phyloP scores from a whole-genome alignment of 805 yeast genomes.

The Candida insectorum region DNA sequence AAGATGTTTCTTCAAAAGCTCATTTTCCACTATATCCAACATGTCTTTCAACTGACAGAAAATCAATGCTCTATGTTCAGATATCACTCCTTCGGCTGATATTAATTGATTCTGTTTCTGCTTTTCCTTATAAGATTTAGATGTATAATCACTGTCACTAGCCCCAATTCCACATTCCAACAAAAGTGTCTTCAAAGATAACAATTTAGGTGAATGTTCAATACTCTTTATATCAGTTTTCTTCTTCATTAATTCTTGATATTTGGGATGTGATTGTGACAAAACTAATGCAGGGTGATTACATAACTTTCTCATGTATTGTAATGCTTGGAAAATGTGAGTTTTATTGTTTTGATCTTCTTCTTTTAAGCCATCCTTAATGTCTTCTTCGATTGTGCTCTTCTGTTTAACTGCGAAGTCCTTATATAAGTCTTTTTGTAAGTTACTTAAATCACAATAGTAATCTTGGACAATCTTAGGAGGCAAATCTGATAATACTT shows the following conservation, averaged over 20 bases:
- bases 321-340: conserved; percentile 95
- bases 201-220: conserved; percentile 84
- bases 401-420: conserved; percentile 89
- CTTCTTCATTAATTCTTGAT: conserved; percentile 58
- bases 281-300: conserved; percentile 93
- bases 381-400: conserved; percentile 61
- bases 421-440: conserved; percentile 82
- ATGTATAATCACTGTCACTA: conserved; percentile 31
- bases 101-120: conserved; percentile 35
- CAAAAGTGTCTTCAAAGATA: conserved; percentile 75
- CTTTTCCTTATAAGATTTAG: conserved; percentile 21
- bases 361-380: conserved; percentile 31
- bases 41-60: conserved; percentile 97
- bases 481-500: conserved; percentile 91
- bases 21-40: conserved; percentile 95
- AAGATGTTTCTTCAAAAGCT: conserved; percentile 74
- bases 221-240: conserved; percentile 65
- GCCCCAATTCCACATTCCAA: conserved; percentile 90
- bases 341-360: conserved; percentile 56
- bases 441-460: conserved; percentile 90
- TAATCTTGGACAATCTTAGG: conserved; percentile 98
- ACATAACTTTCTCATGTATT: conserved; percentile 94
- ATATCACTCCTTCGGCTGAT: conserved; percentile 63
- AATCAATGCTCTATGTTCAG: conserved; percentile 92
- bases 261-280: conserved; percentile 80